These are phyloP conservation scores for Euphorbia lathyris DNA, from an alignment of 345 rosid genomes.

Conservation along the genomic window DNA sequence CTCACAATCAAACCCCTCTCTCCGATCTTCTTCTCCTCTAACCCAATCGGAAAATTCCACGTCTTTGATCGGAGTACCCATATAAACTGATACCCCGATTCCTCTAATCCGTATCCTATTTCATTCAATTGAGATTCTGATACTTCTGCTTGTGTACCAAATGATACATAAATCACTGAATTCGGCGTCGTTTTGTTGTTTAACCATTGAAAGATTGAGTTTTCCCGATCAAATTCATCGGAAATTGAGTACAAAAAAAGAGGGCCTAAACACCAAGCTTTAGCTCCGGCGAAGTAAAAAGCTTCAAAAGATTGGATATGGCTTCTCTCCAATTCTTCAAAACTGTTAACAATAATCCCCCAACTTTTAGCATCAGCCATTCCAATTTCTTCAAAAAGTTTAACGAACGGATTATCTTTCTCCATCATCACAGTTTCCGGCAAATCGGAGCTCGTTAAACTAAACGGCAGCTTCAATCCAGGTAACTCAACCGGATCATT, in stretches of 20 bases:
- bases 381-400: conserved; percentile 8
- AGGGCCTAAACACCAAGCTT: conserved; percentile 27
- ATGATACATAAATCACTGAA: conserved; percentile 19
- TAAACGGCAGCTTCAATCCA: conserved; percentile 17
- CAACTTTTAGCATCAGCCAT: conserved; percentile 21
- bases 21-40: conserved; percentile 14
- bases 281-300: conserved; percentile 20
- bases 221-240: too few relatives aligned
- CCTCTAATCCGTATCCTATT: conserved; percentile 20
- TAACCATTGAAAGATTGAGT: conserved; percentile 8
- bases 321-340: conserved; percentile 19
- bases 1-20: conserved; percentile 21
- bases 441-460: conserved; percentile 12
- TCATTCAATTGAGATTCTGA: conserved; percentile 22
- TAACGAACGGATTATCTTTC: neutral
- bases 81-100: conserved; percentile 13
- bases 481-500: conserved; percentile 8
- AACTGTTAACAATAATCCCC: conserved; percentile 27
- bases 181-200: conserved; percentile 1
- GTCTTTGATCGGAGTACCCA: conserved; percentile 25
- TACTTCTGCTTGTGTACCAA: conserved; percentile 25
- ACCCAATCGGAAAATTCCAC: conserved; percentile 1
- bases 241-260: conserved; percentile 8
- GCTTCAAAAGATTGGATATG: conserved; percentile 19
- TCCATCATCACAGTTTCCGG: neutral